phyloP scores from a whole-genome alignment of 2,329 filamentous ascomycete species.

The Fonsecaea pedrosoi region DNA sequence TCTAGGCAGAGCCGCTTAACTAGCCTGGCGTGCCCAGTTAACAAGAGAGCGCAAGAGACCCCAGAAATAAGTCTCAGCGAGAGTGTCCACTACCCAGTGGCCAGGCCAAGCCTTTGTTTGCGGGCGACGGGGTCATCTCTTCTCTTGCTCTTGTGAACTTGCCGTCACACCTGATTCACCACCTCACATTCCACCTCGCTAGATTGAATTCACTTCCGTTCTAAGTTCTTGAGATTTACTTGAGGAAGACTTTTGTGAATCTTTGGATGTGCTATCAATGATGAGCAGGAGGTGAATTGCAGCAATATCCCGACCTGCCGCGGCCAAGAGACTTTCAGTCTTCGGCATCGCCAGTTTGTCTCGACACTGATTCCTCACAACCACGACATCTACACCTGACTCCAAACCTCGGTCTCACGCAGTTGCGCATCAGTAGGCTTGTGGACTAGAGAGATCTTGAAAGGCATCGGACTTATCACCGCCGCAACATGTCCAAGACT shows the following conservation, averaged over 20 bases:
- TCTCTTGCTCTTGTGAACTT: conserved; percentile 27
- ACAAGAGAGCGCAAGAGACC: neutral
- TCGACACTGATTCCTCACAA: neutral
- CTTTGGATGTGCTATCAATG: neutral
- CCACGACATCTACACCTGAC: neutral
- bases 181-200: conserved; percentile 21
- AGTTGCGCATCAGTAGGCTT: neutral
- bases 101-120: conserved; percentile 35
- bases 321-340: neutral
- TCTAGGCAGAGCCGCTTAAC: neutral
- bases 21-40: neutral
- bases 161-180: conserved; percentile 28
- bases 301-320: neutral
- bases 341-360: neutral
- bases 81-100: conserved; percentile 2
- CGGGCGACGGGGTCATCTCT: conserved; percentile 32
- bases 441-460: conserved; percentile 1
- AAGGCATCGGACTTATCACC: conserved; percentile 3
- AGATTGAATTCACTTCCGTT: neutral
- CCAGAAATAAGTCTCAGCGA: neutral
- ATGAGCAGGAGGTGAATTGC: neutral
- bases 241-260: neutral
- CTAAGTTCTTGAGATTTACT: conserved; percentile 1
- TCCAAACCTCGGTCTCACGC: neutral
- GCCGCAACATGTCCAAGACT: conserved; percentile 36